Evolutionary conservation across 148 eudicot genomes (phyloP), one percentile per base, ranked within the genome.

Genomic region (Camellia sinensis): DNA sequence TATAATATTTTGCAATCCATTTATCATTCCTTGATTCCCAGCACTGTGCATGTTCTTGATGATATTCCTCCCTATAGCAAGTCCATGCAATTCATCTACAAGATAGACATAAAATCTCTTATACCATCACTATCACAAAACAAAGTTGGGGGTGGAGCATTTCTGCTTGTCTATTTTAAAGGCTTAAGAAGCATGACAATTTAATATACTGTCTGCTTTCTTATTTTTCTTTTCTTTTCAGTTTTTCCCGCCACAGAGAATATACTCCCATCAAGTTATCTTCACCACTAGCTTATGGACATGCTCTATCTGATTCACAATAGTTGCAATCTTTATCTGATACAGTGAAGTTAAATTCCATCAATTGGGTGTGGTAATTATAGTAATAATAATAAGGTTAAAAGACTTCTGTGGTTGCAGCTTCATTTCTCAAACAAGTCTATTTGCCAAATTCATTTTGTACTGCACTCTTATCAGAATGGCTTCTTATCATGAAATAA

Each of bases 81-180:
- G 95, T 68, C 95, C 99, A 91, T 96, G 99, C 83, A 89, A 74
- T 85, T 96, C 99, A 91, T 96, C 99, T 96, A 86, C 89, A 88
- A 86, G 70, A 82, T 71, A 62, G 7, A 70, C 29, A 77, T 0
- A 52, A 78, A 75, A 66, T 45, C 18, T 73, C 73, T 18, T 46
- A 12, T 41, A 40, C 45, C 76, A 19, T 74, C 18, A 53, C 5
- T 15, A 66, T 21, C 44, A 64, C 18, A 9, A 29, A 29, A 29
- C 37, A 29, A 29, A 29, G 37, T 29, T 29, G 37, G 52, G 52
- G 52, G 0, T 5, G 52, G 52, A 0, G 7, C 52, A 48, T 7
- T 5, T 48, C 52, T 48, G 52, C 52, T 48, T 7, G 7, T 48
- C 6, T 48, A 48, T 48, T 48, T 48, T 48, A 14, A 44, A 29